Evolutionary conservation across 768 basidiomycete species (phyloP), one percentile per base, ranked within the genome.

Genomic region (Collybiopsis confluens): DNA sequence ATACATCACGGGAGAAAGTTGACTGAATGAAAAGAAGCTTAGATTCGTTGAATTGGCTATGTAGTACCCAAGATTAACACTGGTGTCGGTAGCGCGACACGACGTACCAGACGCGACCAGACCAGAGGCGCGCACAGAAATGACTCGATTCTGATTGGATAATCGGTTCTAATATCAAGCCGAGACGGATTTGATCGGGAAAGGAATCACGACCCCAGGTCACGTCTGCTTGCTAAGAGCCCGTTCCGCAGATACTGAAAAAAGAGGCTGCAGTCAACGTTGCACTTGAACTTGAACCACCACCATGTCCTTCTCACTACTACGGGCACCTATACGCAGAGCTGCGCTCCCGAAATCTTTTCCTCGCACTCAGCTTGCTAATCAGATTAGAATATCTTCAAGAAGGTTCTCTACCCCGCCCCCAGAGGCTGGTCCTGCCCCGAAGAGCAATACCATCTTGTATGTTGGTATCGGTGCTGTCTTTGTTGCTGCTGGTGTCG

Each of bases 381-480:
- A 72, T n/a, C 57, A 65, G 45, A 55, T 74, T 58, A 73, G 79
- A 59, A 55, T 73, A 8, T 67, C 77, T 13, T 80, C 78, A 69
- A 79, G 87, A 62, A 74, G 71, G 38, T 89, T 74, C 69, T 81
- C 87, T 2, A 85, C 86, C 10, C 76, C 79, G 4, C 70, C 74
- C 21, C 65, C 74, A 1, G 47, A 48, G 33, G 73, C 77, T 13
- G 73, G 77, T 13, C 69, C 68, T 11, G 68, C 69, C 60, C 66
- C 79, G 18, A 81, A 81, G 58, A 77, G 78, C n/a, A 84, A 78
- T 66, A 76, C 74, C 20, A 73, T 68, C 20, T 74, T 91, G 47
- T 85, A 77, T 64, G 65, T 80, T 37, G 83, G 83, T 45, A 67
- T 88, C 26, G 88, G 82, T 62, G 79, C 80, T 55, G 82, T 77